Conservation (phyloP, 257 asterid species). For the Osmanthus fragrans region DNA sequence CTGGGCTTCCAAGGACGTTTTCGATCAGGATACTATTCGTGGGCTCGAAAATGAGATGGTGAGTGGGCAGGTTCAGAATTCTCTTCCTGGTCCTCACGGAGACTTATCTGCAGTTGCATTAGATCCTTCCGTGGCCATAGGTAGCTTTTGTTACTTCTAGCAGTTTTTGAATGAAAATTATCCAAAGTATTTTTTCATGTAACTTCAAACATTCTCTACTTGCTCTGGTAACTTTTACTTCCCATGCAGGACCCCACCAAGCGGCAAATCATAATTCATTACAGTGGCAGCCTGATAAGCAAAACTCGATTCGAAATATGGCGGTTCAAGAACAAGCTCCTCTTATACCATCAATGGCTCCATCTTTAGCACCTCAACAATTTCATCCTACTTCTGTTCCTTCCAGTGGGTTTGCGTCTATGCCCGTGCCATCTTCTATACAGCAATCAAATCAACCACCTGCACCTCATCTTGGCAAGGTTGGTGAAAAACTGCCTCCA, state of each 20-base stretch:
- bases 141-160: conserved; percentile 33
- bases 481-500: conserved; percentile 74
- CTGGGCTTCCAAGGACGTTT: conserved; percentile 97
- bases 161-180: conserved; percentile 1
- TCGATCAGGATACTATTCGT: conserved; percentile 77
- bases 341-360: conserved; percentile 35
- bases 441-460: conserved; percentile 57
- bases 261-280: conserved; percentile 38
- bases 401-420: conserved; percentile 44
- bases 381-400: conserved; percentile 62
- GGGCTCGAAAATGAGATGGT: conserved; percentile 80
- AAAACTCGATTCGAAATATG: conserved; percentile 37
- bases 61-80: conserved; percentile 51
- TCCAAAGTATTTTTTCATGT: background rate
- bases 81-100: conserved; percentile 53
- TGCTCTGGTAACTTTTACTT: conserved; percentile 1
- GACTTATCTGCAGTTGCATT: conserved; percentile 44
- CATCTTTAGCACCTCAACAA: conserved; percentile 53
- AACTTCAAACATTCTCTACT: background rate
- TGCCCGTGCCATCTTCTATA: conserved; percentile 47
- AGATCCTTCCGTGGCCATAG: conserved; percentile 57
- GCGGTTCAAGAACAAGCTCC: conserved; percentile 62
- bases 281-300: conserved; percentile 67
- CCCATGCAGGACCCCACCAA: conserved; percentile 43
- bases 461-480: conserved; percentile 36